phyloP scores from a whole-genome alignment of 306 rosid genomes.

The Trichosanthes truncata region DNA sequence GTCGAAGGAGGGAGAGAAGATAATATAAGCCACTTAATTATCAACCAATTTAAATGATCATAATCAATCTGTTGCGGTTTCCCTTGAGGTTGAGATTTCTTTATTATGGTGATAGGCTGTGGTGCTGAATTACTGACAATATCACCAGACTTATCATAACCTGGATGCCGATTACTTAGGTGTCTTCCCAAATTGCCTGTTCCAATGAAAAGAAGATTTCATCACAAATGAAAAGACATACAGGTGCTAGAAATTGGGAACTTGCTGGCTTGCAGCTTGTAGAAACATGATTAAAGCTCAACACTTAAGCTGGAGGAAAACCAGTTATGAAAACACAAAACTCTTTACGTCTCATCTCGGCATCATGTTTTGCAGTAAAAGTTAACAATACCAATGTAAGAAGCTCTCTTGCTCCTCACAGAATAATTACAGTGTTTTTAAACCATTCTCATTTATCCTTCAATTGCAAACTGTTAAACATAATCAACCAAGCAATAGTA shows the following conservation, averaged over 20 bases:
- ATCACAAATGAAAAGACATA: background rate
- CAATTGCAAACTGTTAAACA: background rate
- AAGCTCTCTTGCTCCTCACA: background rate
- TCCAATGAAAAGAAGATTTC: conserved; percentile 16
- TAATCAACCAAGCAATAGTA: conserved; percentile 8
- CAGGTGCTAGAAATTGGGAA: background rate
- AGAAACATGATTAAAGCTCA: background rate
- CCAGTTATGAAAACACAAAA: background rate
- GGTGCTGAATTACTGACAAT: conserved; percentile 34
- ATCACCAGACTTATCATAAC: conserved; percentile 76
- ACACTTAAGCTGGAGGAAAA: background rate
- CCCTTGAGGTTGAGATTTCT: conserved; percentile 62
- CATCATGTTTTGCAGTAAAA: background rate
- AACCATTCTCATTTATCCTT: background rate
- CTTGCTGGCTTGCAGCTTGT: background rate
- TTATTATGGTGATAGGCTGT: conserved; percentile 30
- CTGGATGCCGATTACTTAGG: conserved; percentile 89
- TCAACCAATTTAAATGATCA: conserved; percentile 91
- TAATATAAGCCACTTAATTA: conserved; percentile 71
- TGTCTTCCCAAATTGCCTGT: conserved; percentile 94
- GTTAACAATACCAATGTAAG: background rate
- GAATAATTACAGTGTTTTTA: background rate
- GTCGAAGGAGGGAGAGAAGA: conserved; percentile 85
- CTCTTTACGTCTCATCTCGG: background rate
- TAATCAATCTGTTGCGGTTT: conserved; percentile 61